These are phyloP conservation scores for Podila clonocystis DNA, from an alignment of 192 early-diverging fungal genomes.

Conservation along the genomic window DNA sequence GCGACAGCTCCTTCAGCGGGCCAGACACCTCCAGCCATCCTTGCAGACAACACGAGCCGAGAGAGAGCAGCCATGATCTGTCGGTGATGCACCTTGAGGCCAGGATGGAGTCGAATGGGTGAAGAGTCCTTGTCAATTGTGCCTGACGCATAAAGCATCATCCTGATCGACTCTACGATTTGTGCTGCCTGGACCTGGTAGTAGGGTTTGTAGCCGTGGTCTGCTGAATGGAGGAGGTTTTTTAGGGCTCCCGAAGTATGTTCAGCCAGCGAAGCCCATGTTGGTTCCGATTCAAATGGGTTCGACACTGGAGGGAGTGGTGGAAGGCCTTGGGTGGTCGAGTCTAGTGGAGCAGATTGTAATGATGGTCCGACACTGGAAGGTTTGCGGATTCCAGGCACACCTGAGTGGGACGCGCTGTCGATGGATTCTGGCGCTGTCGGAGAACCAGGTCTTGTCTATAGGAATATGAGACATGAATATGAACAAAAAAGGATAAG, in stretches of 20 bases:
- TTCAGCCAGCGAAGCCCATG: conserved; percentile 42
- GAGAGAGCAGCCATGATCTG: conserved; percentile 84
- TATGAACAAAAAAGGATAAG: neutral
- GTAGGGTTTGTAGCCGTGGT: conserved; percentile 40
- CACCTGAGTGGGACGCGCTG: neutral
- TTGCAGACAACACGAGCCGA: conserved; percentile 85
- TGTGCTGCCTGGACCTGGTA: conserved; percentile 43
- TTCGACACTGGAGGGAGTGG: conserved; percentile 37
- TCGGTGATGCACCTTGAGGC: conserved; percentile 76
- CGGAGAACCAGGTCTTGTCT: conserved; percentile 43
- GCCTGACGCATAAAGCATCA: conserved; percentile 86
- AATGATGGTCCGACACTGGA: conserved; percentile 3
- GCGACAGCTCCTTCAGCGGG: conserved; percentile 84
- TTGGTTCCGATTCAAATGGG: conserved; percentile 41
- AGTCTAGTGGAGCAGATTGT: neutral
- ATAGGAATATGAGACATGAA: neutral
- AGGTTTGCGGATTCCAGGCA: conserved; percentile 9
- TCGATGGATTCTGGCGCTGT: conserved; percentile 1
- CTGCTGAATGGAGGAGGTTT: conserved; percentile 41
- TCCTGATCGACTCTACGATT: conserved; percentile 82
- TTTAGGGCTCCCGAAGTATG: conserved; percentile 30
- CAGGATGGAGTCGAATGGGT: conserved; percentile 69
- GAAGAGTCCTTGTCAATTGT: conserved; percentile 75
- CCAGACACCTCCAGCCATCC: conserved; percentile 88
- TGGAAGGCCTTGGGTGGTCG: conserved; percentile 8